Evolutionary conservation across 2,329 filamentous ascomycete genomes (phyloP).

Genomic region (Cryphonectria carpinicola): DNA sequence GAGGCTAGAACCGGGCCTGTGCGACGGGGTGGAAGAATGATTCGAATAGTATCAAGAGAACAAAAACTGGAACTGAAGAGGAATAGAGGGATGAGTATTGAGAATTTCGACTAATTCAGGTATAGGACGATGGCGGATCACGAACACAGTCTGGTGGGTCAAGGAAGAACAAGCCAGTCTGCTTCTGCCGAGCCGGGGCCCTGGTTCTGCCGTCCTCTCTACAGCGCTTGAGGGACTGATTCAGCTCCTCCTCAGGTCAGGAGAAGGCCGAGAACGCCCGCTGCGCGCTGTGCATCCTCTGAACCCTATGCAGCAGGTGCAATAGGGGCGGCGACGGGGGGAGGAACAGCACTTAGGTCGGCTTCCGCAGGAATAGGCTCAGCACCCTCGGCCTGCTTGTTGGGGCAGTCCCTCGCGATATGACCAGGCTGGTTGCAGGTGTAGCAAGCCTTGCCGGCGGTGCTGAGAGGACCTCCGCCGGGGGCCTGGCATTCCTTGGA

Average conservation of each 20-base stretch:
- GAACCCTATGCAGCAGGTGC: slow-evolving; percentile 48
- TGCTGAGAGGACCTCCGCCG: slow-evolving; percentile 94
- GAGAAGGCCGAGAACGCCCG: not conserved
- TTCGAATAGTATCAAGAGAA: not conserved
- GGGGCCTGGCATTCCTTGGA: slow-evolving; percentile 93
- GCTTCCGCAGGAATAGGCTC: slow-evolving; percentile 45
- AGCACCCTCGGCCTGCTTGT: slow-evolving; percentile 55
- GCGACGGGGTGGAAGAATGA: not conserved
- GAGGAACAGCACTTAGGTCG: slow-evolving; percentile 43
- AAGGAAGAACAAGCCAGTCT: not conserved
- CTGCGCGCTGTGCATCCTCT: not conserved
- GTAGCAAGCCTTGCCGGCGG: slow-evolving; percentile 98
- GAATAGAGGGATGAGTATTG: slow-evolving; percentile 9
- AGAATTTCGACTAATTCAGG: slow-evolving; percentile 12
- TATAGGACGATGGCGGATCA: not conserved
- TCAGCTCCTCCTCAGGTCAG: not conserved
- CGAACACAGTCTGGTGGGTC: not conserved
- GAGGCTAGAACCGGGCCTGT: not conserved
- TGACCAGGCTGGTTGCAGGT: slow-evolving; percentile 94
- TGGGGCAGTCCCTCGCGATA: slow-evolving; percentile 91
- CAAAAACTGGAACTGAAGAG: not conserved
- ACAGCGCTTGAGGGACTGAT: not conserved
- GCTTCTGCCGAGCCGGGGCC: not conserved
- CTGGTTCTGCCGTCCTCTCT: not conserved
- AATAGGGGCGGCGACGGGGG: slow-evolving; percentile 42